These are phyloP conservation scores for Fremontodendron californicum DNA, from an alignment of 345 rosid genomes.

Conservation along the genomic window DNA sequence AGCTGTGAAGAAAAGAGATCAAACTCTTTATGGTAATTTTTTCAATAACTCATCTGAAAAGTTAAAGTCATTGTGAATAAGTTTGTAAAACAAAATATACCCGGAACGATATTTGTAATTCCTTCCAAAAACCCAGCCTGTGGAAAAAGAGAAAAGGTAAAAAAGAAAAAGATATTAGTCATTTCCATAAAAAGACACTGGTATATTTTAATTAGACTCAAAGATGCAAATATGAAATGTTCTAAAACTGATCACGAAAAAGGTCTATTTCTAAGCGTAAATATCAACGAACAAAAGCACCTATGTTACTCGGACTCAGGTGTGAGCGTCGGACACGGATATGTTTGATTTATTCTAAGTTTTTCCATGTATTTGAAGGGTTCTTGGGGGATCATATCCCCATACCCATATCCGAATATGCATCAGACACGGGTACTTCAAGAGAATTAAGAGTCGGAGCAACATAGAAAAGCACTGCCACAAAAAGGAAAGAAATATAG, in stretches of 20 bases:
- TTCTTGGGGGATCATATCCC: too few relatives aligned
- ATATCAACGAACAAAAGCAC: background rate
- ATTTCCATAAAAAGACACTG: too few relatives aligned
- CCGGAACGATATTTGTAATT: slow-evolving; percentile 84
- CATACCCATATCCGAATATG: too few relatives aligned
- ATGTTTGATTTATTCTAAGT: too few relatives aligned
- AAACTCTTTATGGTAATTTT: background rate
- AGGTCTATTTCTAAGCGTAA: background rate
- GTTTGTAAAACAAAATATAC: slow-evolving; percentile 30
- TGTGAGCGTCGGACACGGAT: too few relatives aligned
- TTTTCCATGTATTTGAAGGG: too few relatives aligned
- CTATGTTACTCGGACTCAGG: too few relatives aligned
- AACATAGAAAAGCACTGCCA: too few relatives aligned
- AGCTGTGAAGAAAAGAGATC: slow-evolving; percentile 37
- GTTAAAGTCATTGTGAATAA: background rate
- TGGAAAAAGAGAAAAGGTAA: background rate
- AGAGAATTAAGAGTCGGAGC: too few relatives aligned
- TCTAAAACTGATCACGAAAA: background rate
- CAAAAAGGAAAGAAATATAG: background rate
- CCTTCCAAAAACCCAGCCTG: slow-evolving; percentile 95
- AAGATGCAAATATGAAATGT: background rate
- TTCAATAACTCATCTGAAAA: background rate
- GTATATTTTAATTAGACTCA: background rate
- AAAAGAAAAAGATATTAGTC: background rate
- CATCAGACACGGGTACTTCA: too few relatives aligned